phyloP scores from a whole-genome alignment of 2,329 filamentous ascomycete genomes.

The Escovopsis weberi region DNA sequence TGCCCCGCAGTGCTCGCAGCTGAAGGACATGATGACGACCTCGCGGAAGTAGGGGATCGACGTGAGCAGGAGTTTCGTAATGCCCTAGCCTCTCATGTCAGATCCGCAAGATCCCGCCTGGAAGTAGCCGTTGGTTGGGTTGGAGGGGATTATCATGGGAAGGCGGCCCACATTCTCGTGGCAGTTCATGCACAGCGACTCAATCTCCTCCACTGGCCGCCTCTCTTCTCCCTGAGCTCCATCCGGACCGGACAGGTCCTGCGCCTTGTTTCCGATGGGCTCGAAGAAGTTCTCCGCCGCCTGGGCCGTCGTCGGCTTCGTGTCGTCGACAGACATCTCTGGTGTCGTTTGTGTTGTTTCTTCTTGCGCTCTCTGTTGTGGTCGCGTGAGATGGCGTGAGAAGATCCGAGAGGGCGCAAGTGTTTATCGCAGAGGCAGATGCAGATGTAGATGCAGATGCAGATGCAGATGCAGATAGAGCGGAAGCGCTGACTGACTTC shows the following conservation, averaged over 20 bases:
- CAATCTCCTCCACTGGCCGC: constrained; percentile 50
- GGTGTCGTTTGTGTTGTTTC: constrained; percentile 7
- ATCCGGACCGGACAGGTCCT: constrained; percentile 30
- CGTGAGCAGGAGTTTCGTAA: constrained; percentile 74
- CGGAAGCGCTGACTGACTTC: neutral
- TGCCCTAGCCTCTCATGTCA: constrained; percentile 41
- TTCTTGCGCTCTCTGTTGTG: neutral
- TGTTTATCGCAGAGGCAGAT: constrained; percentile 2
- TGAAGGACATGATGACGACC: constrained; percentile 93
- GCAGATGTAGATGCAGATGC: neutral
- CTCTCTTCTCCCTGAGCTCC: constrained; percentile 26
- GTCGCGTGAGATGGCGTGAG: neutral
- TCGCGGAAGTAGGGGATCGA: constrained; percentile 95
- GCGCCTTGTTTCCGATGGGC: constrained; percentile 46
- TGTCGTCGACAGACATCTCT: constrained; percentile 29
- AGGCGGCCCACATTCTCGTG: constrained; percentile 49
- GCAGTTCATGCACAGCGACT: constrained; percentile 80
- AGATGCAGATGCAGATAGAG: no score
- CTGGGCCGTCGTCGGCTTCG: constrained; percentile 20
- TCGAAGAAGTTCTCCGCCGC: constrained; percentile 42
- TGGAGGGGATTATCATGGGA: no score
- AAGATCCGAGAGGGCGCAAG: neutral
- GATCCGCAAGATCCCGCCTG: no score
- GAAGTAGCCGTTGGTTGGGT: no score
- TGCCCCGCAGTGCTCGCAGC: constrained; percentile 77